phyloP scores from a whole-genome alignment of 371 early-diverging fungal species.

The Fennellomyces sp. region DNA sequence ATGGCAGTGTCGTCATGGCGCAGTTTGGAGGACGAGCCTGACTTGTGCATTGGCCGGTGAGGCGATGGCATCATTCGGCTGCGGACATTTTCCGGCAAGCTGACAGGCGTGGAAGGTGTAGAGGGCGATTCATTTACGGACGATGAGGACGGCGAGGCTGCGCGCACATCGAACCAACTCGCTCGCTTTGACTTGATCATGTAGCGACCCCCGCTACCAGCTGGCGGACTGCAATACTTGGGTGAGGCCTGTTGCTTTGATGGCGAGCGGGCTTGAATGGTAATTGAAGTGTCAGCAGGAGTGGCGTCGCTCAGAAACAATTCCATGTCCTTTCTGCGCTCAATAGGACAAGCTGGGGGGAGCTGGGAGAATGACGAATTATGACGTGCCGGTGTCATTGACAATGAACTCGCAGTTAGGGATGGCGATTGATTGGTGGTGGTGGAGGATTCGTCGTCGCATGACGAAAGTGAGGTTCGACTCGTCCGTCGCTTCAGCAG shows the following conservation, averaged over 20 bases:
- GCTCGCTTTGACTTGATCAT: constrained; percentile 21
- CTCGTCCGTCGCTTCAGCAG: constrained; percentile 40
- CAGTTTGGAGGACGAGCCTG: not conserved
- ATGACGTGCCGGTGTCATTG: constrained; percentile 9
- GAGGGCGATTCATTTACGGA: constrained; percentile 13
- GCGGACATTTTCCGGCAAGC: not conserved
- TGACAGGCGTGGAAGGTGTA: constrained; percentile 20
- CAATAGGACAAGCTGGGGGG: constrained; percentile 15
- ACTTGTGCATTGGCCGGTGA: not conserved
- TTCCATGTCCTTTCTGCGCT: constrained; percentile 23
- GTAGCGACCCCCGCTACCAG: constrained; percentile 9
- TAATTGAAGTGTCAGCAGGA: not conserved
- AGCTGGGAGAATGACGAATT: not conserved
- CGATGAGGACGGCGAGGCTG: constrained; percentile 18
- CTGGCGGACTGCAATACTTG: constrained; percentile 27
- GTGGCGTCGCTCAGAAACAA: no score
- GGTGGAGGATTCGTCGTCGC: constrained; percentile 17
- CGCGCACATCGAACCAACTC: constrained; percentile 41
- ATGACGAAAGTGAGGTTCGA: constrained; percentile 33
- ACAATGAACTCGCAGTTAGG: constrained; percentile 1
- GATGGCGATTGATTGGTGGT: constrained; percentile 1
- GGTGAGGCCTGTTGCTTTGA: constrained; percentile 12
- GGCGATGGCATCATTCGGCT: not conserved
- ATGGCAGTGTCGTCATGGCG: not conserved
- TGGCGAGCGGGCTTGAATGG: not conserved